Evolutionary conservation across 257 asterid genomes (phyloP), one percentile per base, ranked within the genome.

Genomic region (Solanum lignicaule): DNA sequence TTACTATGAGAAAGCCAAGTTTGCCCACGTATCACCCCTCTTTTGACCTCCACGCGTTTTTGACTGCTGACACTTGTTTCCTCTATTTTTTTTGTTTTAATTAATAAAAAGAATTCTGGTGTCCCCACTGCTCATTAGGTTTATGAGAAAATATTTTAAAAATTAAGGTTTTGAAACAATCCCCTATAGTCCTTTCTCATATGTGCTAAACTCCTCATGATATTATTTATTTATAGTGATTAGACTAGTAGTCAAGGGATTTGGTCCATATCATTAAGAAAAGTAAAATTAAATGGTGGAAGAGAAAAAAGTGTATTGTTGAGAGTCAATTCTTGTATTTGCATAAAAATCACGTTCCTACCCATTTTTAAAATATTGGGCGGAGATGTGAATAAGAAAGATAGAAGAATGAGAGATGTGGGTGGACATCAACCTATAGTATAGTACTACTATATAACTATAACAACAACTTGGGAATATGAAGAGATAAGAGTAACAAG

Each of bases 21-120:
- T 85, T 66, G 88, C 85, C 91, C 91, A 89, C 88, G 87, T 89
- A 27, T 65, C 18, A 16, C 27, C 27, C 41, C 12, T 65, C 79
- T 16, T 39, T 48, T 33, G 46, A 33, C 29, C 46, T 20, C 81
- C 81, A 73, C 88, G 69, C 88, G 86, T 76, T 41, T 75, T 65
- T 39, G 52, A 33, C 58, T 3, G 65, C 21, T 23, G 65, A 8
- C 18, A 20, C 29, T 33, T 29, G 29, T 46, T 46, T 46, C 2
- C 27, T n/a, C 58, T 5, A 68, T 21, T 18, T 18, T 35, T 35
- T 72, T 72, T 13, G 31, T 68, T 68, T 71, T 8, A 15, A 9
- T 32, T 16, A 16, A 8, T 16, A 16, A 8, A 72, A 72, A 36
- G 3, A 32, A 32, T 72, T 13, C 23, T 72, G 81, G 46, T 43